Evolutionary conservation across 257 asterid genomes (phyloP).

Genomic region (Solanum paucissectum): DNA sequence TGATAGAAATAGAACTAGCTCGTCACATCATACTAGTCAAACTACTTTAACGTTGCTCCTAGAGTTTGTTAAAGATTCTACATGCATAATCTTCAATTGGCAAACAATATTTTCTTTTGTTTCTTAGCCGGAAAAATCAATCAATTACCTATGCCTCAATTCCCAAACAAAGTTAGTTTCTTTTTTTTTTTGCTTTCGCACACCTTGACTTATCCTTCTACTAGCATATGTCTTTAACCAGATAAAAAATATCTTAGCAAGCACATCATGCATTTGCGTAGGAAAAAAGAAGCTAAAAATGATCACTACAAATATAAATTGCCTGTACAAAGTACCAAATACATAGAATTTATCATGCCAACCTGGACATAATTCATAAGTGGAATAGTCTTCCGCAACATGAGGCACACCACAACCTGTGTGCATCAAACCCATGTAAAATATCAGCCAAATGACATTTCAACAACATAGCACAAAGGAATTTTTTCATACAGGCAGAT

Average conservation of each 20-base stretch:
- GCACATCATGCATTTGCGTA: neutral
- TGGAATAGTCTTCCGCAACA: constrained; percentile 81
- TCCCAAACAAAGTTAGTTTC: neutral
- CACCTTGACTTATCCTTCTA: neutral
- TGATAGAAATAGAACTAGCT: neutral
- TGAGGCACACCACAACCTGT: constrained; percentile 91
- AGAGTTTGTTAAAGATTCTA: neutral
- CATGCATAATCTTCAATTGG: neutral
- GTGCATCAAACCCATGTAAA: constrained; percentile 18
- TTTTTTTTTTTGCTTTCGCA: neutral
- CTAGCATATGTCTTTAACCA: neutral
- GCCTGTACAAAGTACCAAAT: neutral
- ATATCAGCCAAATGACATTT: neutral
- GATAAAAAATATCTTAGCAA: neutral
- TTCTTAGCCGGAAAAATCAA: neutral
- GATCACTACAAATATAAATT: neutral
- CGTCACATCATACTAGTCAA: neutral
- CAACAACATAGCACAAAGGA: neutral
- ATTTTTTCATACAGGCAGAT: neutral
- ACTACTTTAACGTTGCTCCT: neutral
- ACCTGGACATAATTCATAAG: constrained; percentile 95
- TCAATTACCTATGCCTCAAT: neutral
- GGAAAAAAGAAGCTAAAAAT: neutral
- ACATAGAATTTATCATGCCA: constrained; percentile 1
- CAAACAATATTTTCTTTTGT: neutral